These are phyloP conservation scores for Sordariomycetes sp. DNA, from an alignment of 2,329 filamentous ascomycete species.

Conservation along the genomic window DNA sequence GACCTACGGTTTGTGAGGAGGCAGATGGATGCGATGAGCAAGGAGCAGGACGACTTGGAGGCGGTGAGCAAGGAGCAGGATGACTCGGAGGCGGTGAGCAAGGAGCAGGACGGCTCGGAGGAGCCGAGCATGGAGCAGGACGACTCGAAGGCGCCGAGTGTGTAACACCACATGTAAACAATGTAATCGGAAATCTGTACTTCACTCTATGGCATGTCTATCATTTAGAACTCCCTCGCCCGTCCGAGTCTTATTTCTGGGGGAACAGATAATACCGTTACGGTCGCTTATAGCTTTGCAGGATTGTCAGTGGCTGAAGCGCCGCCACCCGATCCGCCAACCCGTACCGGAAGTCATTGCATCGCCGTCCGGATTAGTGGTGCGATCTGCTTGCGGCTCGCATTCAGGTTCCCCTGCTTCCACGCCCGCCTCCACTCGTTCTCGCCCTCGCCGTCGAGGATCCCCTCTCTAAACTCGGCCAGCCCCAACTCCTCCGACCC, in stretches of 20 bases:
- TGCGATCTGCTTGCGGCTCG: constrained; percentile 60
- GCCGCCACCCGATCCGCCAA: neutral
- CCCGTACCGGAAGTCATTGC: neutral
- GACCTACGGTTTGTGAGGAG: neutral
- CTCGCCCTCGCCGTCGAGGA: constrained; percentile 27
- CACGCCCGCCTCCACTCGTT: constrained; percentile 48
- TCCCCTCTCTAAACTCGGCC: constrained; percentile 38
- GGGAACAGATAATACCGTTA: no score
- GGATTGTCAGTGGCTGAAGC: neutral
- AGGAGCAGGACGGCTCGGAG: neutral
- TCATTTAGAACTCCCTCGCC: no score
- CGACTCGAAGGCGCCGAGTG: neutral
- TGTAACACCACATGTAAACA: neutral
- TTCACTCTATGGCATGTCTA: neutral
- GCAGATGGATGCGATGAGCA: neutral
- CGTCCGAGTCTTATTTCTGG: no score
- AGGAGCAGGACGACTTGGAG: neutral
- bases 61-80: neutral
- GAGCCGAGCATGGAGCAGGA: neutral
- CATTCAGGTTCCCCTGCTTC: constrained; percentile 51
- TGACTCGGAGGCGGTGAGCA: neutral
- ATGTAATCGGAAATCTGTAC: neutral
- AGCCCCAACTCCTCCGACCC: constrained; percentile 42
- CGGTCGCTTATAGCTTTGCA: neutral
- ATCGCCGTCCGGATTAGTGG: constrained; percentile 52